A percentile compares a stretch with the other conserved stretches of the same genome.
Evolutionary conservation across 2,329 filamentous ascomycete genomes (phyloP).

Genomic region (Cylindrodendrum hubeiense): DNA sequence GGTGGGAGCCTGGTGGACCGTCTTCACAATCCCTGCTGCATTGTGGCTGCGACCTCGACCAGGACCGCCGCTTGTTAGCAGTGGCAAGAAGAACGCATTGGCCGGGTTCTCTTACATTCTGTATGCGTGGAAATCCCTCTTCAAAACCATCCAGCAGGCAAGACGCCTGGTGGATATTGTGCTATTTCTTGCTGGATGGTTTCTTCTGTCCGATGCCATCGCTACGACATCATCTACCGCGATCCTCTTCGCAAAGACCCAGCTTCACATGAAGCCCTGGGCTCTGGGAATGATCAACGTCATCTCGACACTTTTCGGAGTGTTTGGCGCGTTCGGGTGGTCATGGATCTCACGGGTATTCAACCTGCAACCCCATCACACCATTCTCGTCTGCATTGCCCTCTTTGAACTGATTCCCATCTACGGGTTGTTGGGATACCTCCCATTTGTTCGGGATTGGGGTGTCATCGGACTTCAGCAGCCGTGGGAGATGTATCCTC

Average conservation of each 20-base stretch:
- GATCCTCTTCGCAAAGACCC: conserved; percentile 94
- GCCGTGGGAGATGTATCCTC: conserved; percentile 95
- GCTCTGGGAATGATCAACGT: conserved; percentile 94
- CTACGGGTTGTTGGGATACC: conserved; percentile 89
- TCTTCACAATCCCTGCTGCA: conserved; percentile 90
- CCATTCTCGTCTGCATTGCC: conserved; percentile 90
- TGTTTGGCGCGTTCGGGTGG: conserved; percentile 92
- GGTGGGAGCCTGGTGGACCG: conserved; percentile 91
- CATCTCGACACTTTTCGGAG: conserved; percentile 85
- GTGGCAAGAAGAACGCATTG: conserved; percentile 51
- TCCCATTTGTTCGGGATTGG: conserved; percentile 80
- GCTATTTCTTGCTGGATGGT: conserved; percentile 90
- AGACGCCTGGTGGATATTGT: conserved; percentile 78
- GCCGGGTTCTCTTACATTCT: conserved; percentile 78
- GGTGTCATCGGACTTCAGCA: conserved; percentile 90
- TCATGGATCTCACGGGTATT: conserved; percentile 79
- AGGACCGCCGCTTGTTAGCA: conserved; percentile 78
- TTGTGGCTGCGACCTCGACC: conserved; percentile 90
- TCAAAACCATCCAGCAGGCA: conserved; percentile 82
- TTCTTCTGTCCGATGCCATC: conserved; percentile 92
- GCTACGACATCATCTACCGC: conserved; percentile 96
- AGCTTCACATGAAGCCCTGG: conserved; percentile 89
- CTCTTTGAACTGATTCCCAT: conserved; percentile 94
- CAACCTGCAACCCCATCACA: conserved; percentile 82
- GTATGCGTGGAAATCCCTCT: conserved; percentile 90